Evolutionary conservation across 768 basidiomycete species (phyloP).

Genomic region (Amanita polypyramis): DNA sequence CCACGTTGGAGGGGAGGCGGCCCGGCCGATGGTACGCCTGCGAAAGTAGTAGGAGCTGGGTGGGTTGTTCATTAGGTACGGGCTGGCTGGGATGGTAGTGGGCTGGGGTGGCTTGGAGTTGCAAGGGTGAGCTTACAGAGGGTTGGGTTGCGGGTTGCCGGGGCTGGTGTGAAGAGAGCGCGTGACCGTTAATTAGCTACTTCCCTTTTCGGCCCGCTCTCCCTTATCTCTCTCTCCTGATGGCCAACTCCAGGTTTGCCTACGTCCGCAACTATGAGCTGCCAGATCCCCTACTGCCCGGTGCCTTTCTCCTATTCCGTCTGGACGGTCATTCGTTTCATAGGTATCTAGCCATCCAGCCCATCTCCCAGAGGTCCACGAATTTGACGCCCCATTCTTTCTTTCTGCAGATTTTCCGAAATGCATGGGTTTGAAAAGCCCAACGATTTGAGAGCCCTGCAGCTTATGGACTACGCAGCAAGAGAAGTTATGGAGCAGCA

Average conservation of each 20-base stretch:
- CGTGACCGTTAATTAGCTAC: not conserved
- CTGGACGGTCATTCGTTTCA: constrained; percentile 94
- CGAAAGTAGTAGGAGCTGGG: constrained; percentile 43
- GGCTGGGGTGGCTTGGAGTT: not conserved
- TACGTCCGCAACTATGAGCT: constrained; percentile 89
- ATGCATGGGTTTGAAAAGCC: constrained; percentile 80
- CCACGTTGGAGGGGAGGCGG: constrained; percentile 80
- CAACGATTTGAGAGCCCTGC: constrained; percentile 79
- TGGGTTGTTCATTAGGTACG: constrained; percentile 24
- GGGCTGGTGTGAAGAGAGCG: constrained; percentile 1
- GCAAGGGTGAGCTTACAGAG: not conserved
- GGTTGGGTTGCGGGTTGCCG: constrained; percentile 1
- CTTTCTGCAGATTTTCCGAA: constrained; percentile 63
- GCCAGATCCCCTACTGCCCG: constrained; percentile 76
- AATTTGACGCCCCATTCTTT: constrained; percentile 1
- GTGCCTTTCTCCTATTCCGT: constrained; percentile 76
- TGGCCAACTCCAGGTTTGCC: constrained; percentile 90
- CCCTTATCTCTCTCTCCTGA: constrained; percentile 18
- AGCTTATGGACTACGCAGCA: constrained; percentile 91
- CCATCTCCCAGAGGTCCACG: not conserved
- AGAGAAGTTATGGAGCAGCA: constrained; percentile 71
- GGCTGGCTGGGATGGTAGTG: not conserved
- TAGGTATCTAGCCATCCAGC: constrained; percentile 36
- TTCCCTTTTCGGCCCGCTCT: constrained; percentile 2
- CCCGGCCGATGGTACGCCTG: constrained; percentile 66